phyloP scores from a whole-genome alignment of 164 flowering plant genomes.

The Kingdonia uniflora region DNA sequence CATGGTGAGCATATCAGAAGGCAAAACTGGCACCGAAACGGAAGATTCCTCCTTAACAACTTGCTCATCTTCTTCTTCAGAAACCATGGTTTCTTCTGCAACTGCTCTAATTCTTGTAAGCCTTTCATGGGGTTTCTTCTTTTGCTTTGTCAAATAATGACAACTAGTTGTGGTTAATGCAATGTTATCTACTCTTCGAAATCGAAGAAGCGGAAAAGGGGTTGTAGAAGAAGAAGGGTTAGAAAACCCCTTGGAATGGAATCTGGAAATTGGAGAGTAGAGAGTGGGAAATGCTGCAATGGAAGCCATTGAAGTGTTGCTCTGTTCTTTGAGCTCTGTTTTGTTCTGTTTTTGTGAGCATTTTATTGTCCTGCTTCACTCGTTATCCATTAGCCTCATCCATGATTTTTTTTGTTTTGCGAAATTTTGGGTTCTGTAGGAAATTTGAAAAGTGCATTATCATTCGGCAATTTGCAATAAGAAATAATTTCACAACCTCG shows the following conservation, averaged over 20 bases:
- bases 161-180: neutral
- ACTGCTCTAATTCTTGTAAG: conserved; percentile 18
- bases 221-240: conserved; percentile 6
- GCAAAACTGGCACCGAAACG: conserved; percentile 74
- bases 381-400: too few relatives aligned
- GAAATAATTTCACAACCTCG: too few relatives aligned
- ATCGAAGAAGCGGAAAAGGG: conserved; percentile 7
- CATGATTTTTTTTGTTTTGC: too few relatives aligned
- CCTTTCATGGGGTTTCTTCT: conserved; percentile 3
- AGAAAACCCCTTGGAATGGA: conserved; percentile 3
- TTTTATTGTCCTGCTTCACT: too few relatives aligned
- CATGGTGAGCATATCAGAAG: conserved; percentile 81
- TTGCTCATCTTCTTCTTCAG: conserved; percentile 16
- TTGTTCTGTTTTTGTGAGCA: too few relatives aligned
- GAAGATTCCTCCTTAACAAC: conserved; percentile 17
- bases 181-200: conserved; percentile 3
- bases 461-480: too few relatives aligned
- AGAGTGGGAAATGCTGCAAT: conserved; percentile 23
- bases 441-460: too few relatives aligned
- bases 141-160: conserved; percentile 5
- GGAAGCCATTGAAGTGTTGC: conserved; percentile 27
- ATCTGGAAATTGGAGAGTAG: conserved; percentile 6
- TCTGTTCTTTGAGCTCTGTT: too few relatives aligned
- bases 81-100: conserved; percentile 25
- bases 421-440: too few relatives aligned